phyloP scores from a whole-genome alignment of 1,284 basidiomycete species.

The Xerocomus amazonicus region DNA sequence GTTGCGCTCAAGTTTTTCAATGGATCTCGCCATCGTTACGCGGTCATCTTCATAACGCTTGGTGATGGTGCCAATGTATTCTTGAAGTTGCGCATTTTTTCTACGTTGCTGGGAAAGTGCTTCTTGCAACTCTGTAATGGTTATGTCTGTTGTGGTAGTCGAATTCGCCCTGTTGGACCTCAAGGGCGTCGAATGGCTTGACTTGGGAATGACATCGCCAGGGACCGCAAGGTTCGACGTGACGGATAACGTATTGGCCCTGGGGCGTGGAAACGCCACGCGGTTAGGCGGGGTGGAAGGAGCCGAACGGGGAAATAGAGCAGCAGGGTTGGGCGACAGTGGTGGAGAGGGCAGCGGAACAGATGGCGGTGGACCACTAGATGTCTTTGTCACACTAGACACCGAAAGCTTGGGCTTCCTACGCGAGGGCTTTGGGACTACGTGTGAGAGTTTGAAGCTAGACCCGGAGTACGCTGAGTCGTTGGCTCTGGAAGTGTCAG shows the following conservation, averaged over 20 bases:
- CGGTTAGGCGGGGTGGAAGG: slow-evolving; percentile 23
- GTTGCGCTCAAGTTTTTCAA: slow-evolving; percentile 43
- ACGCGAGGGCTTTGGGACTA: slow-evolving; percentile 14
- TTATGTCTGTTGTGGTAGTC: slow-evolving; percentile 8
- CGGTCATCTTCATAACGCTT: slow-evolving; percentile 45
- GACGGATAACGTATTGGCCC: slow-evolving; percentile 31
- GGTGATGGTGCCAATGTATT: slow-evolving; percentile 39
- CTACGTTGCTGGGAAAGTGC: slow-evolving; percentile 32
- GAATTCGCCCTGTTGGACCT: slow-evolving; percentile 12
- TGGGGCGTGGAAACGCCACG: slow-evolving; percentile 25
- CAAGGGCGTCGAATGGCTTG: slow-evolving; percentile 9
- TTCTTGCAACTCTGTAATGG: slow-evolving; percentile 33
- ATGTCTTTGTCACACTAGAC: slow-evolving; percentile 8
- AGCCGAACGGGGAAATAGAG: slow-evolving; percentile 11
- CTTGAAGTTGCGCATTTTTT: slow-evolving; percentile 37
- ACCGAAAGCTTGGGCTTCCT: slow-evolving; percentile 18
- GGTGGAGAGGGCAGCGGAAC: slow-evolving; percentile 29
- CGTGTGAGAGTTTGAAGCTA: slow-evolving; percentile 13
- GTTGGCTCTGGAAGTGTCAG: slow-evolving; percentile 27
- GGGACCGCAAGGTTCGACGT: slow-evolving; percentile 27
- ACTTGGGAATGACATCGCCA: slow-evolving; percentile 4
- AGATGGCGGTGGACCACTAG: slow-evolving; percentile 31
- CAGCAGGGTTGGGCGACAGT: slow-evolving; percentile 5
- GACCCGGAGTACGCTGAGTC: slow-evolving; percentile 12
- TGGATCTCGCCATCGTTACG: slow-evolving; percentile 35